These are phyloP conservation scores for Orbilia blumenaviensis DNA, from an alignment of 2,329 filamentous ascomycete genomes.

Conservation along the genomic window DNA sequence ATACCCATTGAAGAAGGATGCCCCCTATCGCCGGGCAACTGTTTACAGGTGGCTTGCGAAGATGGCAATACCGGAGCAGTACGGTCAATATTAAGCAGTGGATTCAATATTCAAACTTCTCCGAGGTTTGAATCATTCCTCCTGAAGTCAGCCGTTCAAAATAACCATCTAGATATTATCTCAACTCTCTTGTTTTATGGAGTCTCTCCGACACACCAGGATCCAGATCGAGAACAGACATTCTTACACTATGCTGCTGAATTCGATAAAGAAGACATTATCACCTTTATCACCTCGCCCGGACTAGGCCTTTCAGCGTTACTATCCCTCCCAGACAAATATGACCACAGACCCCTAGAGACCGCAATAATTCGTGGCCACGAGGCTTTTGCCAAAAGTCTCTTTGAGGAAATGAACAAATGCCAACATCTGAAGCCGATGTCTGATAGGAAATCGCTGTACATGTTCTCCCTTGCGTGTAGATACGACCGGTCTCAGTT, in stretches of 20 bases:
- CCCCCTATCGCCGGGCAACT: not conserved
- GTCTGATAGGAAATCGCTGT: not conserved
- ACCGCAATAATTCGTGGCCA: not conserved
- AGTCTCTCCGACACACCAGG: not conserved
- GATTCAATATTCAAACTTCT: not conserved
- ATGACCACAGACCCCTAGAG: conserved; percentile 13
- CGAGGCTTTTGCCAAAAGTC: not conserved
- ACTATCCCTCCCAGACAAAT: not conserved
- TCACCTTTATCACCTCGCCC: not conserved
- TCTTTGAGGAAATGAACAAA: conserved; percentile 16
- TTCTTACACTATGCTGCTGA: conserved; percentile 20
- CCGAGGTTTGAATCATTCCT: not conserved
- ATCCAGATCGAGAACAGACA: not conserved
- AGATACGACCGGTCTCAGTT: not conserved
- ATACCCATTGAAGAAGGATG: too few relatives aligned
- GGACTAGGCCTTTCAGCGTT: not conserved
- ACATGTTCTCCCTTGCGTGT: not conserved
- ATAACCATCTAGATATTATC: not conserved
- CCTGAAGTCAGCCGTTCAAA: conserved; percentile 7
- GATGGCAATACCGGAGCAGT: conserved; percentile 11
- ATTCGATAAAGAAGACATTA: not conserved
- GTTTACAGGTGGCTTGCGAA: conserved; percentile 20
- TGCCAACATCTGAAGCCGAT: not conserved
- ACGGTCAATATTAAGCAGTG: conserved; percentile 6
- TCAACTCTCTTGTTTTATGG: conserved; percentile 31